Percentiles rank a stretch among this genome's conserved stretches.
Evolutionary conservation across 768 basidiomycete species (phyloP).

Genomic region (Boletus huronensis): DNA sequence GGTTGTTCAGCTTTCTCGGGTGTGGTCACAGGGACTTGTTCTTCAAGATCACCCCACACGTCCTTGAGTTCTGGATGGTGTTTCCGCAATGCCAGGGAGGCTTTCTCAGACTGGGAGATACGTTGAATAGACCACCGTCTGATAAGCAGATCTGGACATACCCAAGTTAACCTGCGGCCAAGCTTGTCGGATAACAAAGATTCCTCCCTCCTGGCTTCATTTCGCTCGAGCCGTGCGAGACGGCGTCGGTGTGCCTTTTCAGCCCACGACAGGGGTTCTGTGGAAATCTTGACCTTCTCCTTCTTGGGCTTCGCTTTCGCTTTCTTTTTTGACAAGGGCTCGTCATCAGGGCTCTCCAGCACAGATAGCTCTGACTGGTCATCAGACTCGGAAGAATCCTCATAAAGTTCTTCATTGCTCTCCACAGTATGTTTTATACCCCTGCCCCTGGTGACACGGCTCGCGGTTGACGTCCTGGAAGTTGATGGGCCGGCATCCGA

Average conservation of each 20-base stretch:
- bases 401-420: slow-evolving; percentile 14
- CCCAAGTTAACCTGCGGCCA: slow-evolving; percentile 72
- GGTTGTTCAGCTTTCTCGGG: slow-evolving; percentile 80
- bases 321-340: slow-evolving; percentile 30
- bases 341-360: slow-evolving; percentile 13
- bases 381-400: background rate
- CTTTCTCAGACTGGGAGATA: slow-evolving; percentile 63
- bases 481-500: slow-evolving; percentile 32
- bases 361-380: slow-evolving; percentile 9
- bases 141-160: slow-evolving; percentile 34
- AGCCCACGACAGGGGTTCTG: slow-evolving; percentile 4
- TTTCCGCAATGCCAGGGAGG: slow-evolving; percentile 55
- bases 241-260: slow-evolving; percentile 11
- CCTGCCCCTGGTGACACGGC: slow-evolving; percentile 40
- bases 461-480: slow-evolving; percentile 38
- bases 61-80: slow-evolving; percentile 78
- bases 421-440: slow-evolving; percentile 1
- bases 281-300: slow-evolving; percentile 1
- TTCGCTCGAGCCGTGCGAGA: slow-evolving; percentile 20
- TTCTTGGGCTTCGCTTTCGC: slow-evolving; percentile 28
- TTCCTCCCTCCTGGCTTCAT: slow-evolving; percentile 46
- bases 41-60: slow-evolving; percentile 86
- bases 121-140: background rate
- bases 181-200: slow-evolving; percentile 49
- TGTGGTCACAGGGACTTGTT: slow-evolving; percentile 52